These are phyloP conservation scores for Aspergillus sp. DNA, from an alignment of 2,329 filamentous ascomycete genomes.

Conservation along the genomic window DNA sequence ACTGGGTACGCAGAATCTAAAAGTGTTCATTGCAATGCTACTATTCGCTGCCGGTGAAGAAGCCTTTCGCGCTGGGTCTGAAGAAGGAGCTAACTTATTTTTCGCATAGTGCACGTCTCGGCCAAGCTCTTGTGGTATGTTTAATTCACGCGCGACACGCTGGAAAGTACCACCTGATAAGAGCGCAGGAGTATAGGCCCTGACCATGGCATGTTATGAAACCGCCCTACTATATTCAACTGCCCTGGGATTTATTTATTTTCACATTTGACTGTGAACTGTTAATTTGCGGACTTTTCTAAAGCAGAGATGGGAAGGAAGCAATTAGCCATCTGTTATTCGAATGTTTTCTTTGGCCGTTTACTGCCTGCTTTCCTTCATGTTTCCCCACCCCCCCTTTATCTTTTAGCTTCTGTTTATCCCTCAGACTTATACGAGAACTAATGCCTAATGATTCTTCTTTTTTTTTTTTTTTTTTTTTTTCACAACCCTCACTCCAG, in stretches of 20 bases:
- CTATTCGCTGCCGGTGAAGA: constrained; percentile 14
- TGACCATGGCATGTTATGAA: neutral
- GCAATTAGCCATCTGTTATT: neutral
- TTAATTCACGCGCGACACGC: neutral
- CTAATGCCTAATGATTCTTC: neutral
- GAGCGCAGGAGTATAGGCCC: no score
- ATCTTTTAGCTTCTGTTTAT: neutral
- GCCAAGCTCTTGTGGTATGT: constrained; percentile 1
- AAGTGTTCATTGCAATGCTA: constrained; percentile 21
- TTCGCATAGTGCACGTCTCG: neutral
- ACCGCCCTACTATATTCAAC: neutral
- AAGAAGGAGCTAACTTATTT: neutral
- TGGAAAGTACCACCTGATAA: neutral
- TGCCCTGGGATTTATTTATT: no score
- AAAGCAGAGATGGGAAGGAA: neutral
- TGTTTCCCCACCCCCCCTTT: neutral
- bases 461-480: no score
- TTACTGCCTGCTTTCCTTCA: neutral
- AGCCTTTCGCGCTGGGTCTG: neutral
- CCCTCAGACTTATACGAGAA: neutral
- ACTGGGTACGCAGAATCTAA: constrained; percentile 24
- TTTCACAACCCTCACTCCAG: neutral
- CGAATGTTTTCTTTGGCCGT: neutral
- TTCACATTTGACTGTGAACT: no score
- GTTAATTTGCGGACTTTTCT: no score